Evolutionary conservation across 2,329 filamentous ascomycete genomes (phyloP).

Genomic region (Cadophora sp.): DNA sequence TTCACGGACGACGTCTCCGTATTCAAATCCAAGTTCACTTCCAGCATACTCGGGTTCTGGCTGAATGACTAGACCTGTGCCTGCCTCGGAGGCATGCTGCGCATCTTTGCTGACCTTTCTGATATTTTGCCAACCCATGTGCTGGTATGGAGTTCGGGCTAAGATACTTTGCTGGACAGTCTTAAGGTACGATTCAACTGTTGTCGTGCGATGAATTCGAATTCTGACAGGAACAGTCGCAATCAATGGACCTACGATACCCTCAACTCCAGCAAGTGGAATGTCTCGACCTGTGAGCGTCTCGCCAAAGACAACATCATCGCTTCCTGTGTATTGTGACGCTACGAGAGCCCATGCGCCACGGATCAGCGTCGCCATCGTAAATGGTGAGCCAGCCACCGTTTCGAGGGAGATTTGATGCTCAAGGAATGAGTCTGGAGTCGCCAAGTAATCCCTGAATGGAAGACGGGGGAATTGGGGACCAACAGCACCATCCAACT

Average conservation of each 20-base stretch:
- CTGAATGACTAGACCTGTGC: constrained; percentile 36
- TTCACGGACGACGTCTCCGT: constrained; percentile 45
- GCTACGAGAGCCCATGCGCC: constrained; percentile 51
- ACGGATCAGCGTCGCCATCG: constrained; percentile 38
- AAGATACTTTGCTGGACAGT: constrained; percentile 54
- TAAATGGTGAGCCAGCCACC: constrained; percentile 26
- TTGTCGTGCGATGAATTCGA: constrained; percentile 41
- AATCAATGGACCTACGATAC: constrained; percentile 53
- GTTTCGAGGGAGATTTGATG: constrained; percentile 44
- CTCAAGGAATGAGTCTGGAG: constrained; percentile 53
- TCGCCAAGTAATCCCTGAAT: constrained; percentile 52
- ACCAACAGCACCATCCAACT: constrained; percentile 53
- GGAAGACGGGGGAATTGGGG: constrained; percentile 58
- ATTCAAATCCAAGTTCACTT: constrained; percentile 47
- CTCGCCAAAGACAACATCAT: constrained; percentile 53
- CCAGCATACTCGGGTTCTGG: constrained; percentile 46
- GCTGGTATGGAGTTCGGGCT: constrained; percentile 51
- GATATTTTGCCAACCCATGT: constrained; percentile 40
- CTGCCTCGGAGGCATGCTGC: constrained; percentile 34
- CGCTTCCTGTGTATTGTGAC: constrained; percentile 47
- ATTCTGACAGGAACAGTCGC: constrained; percentile 51
- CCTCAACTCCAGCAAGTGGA: constrained; percentile 49
- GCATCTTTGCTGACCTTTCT: constrained; percentile 36
- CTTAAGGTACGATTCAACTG: constrained; percentile 50
- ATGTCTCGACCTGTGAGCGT: constrained; percentile 52